These are phyloP conservation scores for Suillus decipiens DNA, from an alignment of 768 basidiomycete species.

Conservation along the genomic window DNA sequence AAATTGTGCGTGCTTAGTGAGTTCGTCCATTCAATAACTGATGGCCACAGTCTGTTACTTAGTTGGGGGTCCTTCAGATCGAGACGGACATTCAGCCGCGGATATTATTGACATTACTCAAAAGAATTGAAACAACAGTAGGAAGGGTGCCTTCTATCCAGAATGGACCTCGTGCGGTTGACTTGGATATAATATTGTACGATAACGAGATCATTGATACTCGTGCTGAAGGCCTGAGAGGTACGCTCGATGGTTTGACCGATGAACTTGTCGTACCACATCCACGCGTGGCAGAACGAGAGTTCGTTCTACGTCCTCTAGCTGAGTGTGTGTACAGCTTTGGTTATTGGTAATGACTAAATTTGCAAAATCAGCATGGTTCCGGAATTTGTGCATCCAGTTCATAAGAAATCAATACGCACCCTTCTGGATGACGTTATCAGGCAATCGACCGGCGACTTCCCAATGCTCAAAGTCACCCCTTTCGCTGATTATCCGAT, in stretches of 20 bases:
- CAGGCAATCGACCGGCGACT: slow-evolving; percentile 30
- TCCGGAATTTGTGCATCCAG: slow-evolving; percentile 71
- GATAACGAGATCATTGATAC: slow-evolving; percentile 63
- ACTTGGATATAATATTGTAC: slow-evolving; percentile 86
- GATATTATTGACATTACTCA: slow-evolving; percentile 62
- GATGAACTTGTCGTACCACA: slow-evolving; percentile 86
- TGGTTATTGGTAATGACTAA: slow-evolving; percentile 2
- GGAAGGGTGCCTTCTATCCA: slow-evolving; percentile 79
- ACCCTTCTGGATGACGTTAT: slow-evolving; percentile 46
- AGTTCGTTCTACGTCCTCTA: slow-evolving; percentile 89
- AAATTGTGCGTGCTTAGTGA: slow-evolving; percentile 89
- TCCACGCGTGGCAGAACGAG: slow-evolving; percentile 75
- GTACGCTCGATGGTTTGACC: slow-evolving; percentile 49
- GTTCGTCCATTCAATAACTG: slow-evolving; percentile 29
- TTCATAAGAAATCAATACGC: slow-evolving; percentile 46
- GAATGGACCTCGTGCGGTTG: slow-evolving; percentile 88
- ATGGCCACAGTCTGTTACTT: slow-evolving; percentile 1
- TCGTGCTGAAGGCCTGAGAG: slow-evolving; percentile 40
- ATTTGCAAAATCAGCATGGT: slow-evolving; percentile 61
- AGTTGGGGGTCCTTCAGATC: slow-evolving; percentile 49
- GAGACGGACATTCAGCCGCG: slow-evolving; percentile 68
- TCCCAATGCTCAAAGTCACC: slow-evolving; percentile 69
- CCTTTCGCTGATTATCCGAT: slow-evolving; percentile 67
- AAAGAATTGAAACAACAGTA: slow-evolving; percentile 69
- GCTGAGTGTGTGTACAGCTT: slow-evolving; percentile 63